Evolutionary conservation across 768 basidiomycete species (phyloP), one percentile per base, ranked within the genome.

Genomic region (Suillus subaureus): DNA sequence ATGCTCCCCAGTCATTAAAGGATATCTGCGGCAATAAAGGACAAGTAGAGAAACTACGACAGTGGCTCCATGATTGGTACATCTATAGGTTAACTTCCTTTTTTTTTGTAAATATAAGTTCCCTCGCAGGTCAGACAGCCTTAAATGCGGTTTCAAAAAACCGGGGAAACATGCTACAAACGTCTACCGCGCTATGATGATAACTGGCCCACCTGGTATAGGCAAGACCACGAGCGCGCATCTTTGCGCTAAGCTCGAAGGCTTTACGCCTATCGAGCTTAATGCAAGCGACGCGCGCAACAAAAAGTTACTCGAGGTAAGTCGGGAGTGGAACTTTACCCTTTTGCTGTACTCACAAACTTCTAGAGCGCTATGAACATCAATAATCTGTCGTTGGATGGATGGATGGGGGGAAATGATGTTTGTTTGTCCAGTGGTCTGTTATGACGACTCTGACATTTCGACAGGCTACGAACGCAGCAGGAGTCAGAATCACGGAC

Each of bases 151-250:
- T 1, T 99, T 98, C 80, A 98, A 94, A 79, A 97, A 96, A 71
- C 95, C 95, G 1, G 97, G 97, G 0, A 96, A 96, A 79, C 88
- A 86, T 66, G 93, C 87, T 0, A 91, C 92, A 90, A 94, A 94
- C 70, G 79, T 89, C 8, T 97, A 84, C 76, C 89, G 95, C 28
- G 95, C 94, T 6, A 84, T 98, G 1, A 80, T 99, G 69, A 90
- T 99, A 67, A 93, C 93, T 2, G 97, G 97, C 0, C 88, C 96
- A 2, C 97, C 97, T 18, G 97, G 97, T 9, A 97, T 99, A 61
- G 97, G 97, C 28, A 99, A 99, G 81, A 99, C 97, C 4, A 97
- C 96, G 1, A 91, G 91, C 66, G 97, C 97, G 3, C 97, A 99
- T 78, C 74, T 99, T 35, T 91, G 92, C 70, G 96, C 96, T 2